Base-by-base conservation (phyloP, 257 asterid species). In the Fraxinus pennsylvanica region DNA sequence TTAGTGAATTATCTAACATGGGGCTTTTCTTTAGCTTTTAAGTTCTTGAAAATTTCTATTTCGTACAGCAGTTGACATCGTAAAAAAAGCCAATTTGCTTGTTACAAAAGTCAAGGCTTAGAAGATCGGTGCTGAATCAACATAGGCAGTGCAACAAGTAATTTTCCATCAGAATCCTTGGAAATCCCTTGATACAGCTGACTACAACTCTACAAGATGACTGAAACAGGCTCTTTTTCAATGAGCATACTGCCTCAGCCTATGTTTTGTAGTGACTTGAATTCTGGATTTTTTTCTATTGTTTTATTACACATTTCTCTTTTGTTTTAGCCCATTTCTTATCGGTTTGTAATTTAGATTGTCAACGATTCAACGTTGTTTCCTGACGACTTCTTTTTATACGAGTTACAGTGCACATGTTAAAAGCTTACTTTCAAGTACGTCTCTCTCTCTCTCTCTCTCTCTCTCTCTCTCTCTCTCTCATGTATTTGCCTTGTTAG, bases 41-140 rank as follows among this genome's bases (percentile, higher is more conserved):
- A 81, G 41, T 3, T 47, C n/a, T 68, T 72, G 73, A 65, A 38
- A 61, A 43, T 81, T 78, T 68, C 73, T 82, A 74, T 86, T 76
- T 17, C 74, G 29, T 68, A 61, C 85, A 77, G 80, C 89, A 85
- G 91, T 87, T 76, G 82, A 81, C 59, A 35, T 80, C 76, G 65
- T 71, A 74, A 85, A 80, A 27, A 81, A 57, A 69, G 79, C 84
- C 8, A 82, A 70, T 65, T 68, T 77, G 54, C 36, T 74, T 75
- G 80, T 83, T 71, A 69, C 41, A 84, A 84, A 77, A 80, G 63
- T 65, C 80, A 69, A 72, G 74, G n/a, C 43, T 69, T 81, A 83
- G 81, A 79, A 54, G 35, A 72, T 22, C 50, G 27, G 65, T 43
- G 33, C 66, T 61, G 68, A 59, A 78, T 72, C 74, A 72, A 71